A percentile compares a stretch with the other conserved stretches of the same genome.
These are phyloP conservation scores for Tagetes erecta DNA, from an alignment of 129 eudicot genomes.

Conservation along the genomic window DNA sequence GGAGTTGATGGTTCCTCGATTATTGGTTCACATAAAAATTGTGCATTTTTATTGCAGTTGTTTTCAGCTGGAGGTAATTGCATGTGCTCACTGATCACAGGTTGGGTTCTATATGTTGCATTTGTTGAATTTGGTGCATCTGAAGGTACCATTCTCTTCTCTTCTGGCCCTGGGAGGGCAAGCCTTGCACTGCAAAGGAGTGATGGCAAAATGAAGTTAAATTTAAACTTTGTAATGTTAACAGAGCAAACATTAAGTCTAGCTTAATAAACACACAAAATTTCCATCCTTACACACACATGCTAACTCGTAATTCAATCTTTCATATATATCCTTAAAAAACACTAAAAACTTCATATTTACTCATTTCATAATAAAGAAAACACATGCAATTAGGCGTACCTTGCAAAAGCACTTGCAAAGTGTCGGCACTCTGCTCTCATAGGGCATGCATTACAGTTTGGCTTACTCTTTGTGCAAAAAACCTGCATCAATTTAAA, in stretches of 20 bases:
- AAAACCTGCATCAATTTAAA: constrained; percentile 60
- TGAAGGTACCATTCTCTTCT: constrained; percentile 59
- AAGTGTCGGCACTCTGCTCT: constrained; percentile 97
- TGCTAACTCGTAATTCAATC: not conserved
- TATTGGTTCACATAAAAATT: constrained; percentile 53
- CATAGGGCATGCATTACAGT: constrained; percentile 98
- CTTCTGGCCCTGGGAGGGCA: constrained; percentile 97
- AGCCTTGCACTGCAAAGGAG: constrained; percentile 76
- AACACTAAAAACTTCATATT: not conserved
- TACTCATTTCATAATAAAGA: not conserved
- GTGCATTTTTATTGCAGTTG: constrained; percentile 15
- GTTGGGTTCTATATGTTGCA: constrained; percentile 39
- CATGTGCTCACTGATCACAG: constrained; percentile 26
- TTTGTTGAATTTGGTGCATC: constrained; percentile 37
- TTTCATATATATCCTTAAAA: not conserved
- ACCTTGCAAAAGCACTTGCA: constrained; percentile 99
- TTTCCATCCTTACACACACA: not conserved
- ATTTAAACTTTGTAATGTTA: not conserved
- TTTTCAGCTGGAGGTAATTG: constrained; percentile 40
- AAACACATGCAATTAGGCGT: not conserved
- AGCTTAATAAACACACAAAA: not conserved
- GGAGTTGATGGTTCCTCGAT: constrained; percentile 88
- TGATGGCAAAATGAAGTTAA: not conserved
- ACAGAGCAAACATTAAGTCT: not conserved
- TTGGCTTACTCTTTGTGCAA: constrained; percentile 92